Conservation (phyloP, 257 asterid species). For the Echium plantagineum region DNA sequence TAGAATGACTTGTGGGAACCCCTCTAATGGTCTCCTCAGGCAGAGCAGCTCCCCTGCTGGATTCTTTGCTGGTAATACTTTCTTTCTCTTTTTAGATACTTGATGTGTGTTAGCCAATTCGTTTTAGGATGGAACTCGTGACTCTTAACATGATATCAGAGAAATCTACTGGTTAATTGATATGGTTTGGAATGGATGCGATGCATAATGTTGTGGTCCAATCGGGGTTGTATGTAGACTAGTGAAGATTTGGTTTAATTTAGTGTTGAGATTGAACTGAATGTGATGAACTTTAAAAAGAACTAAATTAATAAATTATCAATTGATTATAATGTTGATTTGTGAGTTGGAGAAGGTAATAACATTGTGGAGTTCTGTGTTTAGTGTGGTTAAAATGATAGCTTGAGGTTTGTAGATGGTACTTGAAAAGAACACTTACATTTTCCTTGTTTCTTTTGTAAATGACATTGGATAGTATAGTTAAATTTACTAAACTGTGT, state of each 20-base stretch:
- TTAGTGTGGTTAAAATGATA: neutral
- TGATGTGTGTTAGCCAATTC: neutral
- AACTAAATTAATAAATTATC: too few species aligned
- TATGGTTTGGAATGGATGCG: too few species aligned
- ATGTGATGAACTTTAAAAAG: too few species aligned
- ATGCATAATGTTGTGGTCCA: too few species aligned
- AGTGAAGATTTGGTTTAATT: neutral
- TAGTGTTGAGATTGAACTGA: too few species aligned
- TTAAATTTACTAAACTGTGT: too few species aligned
- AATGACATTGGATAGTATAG: neutral
- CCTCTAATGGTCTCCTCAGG: conserved; percentile 42
- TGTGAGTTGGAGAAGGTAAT: neutral
- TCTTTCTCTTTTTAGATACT: too few species aligned
- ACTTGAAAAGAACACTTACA: neutral
- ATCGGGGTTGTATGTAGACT: too few species aligned
- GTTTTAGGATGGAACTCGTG: too few species aligned
- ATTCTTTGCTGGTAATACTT: conserved; percentile 50
- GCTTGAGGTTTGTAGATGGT: neutral
- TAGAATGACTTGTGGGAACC: conserved; percentile 21
- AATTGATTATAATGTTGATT: neutral
- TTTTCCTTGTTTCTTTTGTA: neutral
- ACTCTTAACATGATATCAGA: too few species aligned
- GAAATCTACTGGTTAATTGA: too few species aligned
- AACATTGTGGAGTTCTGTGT: too few species aligned
- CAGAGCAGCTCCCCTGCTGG: conserved; percentile 92